Conservation (phyloP, 2,329 filamentous ascomycete genomes). For the Penicillium sclerotiorum region DNA sequence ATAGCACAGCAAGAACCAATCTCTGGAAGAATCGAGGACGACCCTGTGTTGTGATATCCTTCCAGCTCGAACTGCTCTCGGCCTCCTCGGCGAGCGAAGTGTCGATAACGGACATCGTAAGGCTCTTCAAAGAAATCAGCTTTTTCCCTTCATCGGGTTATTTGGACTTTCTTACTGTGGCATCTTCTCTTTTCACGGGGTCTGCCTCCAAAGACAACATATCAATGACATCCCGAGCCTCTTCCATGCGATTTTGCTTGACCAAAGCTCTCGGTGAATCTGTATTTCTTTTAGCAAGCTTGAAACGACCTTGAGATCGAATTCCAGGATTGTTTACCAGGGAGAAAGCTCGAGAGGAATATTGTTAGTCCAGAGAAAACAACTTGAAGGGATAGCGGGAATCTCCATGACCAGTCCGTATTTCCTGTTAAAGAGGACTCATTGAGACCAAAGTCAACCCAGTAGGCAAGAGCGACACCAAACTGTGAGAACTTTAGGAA, state of each 20-base stretch:
- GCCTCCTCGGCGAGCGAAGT: neutral
- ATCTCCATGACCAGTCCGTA: conserved; percentile 4
- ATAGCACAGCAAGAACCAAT: neutral
- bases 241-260: neutral
- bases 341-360: neutral
- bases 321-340: neutral
- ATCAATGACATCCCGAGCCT: conserved; percentile 5
- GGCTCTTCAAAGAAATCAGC: neutral
- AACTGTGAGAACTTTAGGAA: conserved; percentile 1
- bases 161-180: neutral
- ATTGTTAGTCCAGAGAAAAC: neutral
- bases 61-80: conserved; percentile 1
- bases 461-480: conserved; percentile 3
- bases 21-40: conserved; percentile 3
- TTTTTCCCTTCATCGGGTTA: neutral
- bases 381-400: conserved; percentile 1
- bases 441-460: conserved; percentile 3
- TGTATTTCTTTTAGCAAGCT: neutral
- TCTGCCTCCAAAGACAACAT: conserved; percentile 3
- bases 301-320: neutral
- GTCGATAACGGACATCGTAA: neutral
- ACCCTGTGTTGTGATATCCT: conserved; percentile 1
- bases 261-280: neutral
- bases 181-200: neutral
- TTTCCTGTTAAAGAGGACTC: conserved; percentile 1